Evolutionary conservation across 441 rosid species (phyloP), one percentile per base, ranked within the genome.

Genomic region (Brassica balearica): DNA sequence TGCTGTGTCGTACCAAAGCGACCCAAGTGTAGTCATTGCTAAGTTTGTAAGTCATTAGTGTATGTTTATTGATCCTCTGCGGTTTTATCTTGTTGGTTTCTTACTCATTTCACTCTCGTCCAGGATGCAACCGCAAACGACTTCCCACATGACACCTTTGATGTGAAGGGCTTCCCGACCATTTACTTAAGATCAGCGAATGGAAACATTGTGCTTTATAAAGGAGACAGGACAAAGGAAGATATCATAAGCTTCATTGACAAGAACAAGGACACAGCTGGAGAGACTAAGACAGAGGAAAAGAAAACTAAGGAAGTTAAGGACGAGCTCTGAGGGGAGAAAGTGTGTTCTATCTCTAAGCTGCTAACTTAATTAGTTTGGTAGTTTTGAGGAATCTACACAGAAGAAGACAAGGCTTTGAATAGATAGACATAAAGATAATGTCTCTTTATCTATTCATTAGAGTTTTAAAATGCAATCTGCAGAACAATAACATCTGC

Each of bases 41-140:
- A 95, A 93, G 86, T 77, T 93, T 72, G 98, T 95, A 83, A 91
- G 99, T 74, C 53, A 6, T 73, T 72, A 55, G 38, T 53, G 59
- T 15, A 6, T 15, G 3, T 65, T 71, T 8, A 6, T 48, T 32
- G 32, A n/a, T 74, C 66, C 17, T 46, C 48, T 59, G 10, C 10
- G 55, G 15, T 25, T 25, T 25, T 25, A 25, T 25, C 4, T 25
- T 25, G 27, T 25, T 25, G 32, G 36, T 3, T 65, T 38, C 63
- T 78, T n/a, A 12, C 19, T 34, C 60, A 27, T 68, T 62, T 59
- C 5, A 41, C 3, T 15, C 68, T 15, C 68, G 71, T 77, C 6
- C 73, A 95, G 99, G 98, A 95, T 48, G 95, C 96, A 62, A 93
- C 99, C 0, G 87, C 95, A 67, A 95, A 95, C 63, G 99, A 95